Base-by-base conservation (phyloP, 768 basidiomycete genomes). In the Dentipellis fragilis region DNA sequence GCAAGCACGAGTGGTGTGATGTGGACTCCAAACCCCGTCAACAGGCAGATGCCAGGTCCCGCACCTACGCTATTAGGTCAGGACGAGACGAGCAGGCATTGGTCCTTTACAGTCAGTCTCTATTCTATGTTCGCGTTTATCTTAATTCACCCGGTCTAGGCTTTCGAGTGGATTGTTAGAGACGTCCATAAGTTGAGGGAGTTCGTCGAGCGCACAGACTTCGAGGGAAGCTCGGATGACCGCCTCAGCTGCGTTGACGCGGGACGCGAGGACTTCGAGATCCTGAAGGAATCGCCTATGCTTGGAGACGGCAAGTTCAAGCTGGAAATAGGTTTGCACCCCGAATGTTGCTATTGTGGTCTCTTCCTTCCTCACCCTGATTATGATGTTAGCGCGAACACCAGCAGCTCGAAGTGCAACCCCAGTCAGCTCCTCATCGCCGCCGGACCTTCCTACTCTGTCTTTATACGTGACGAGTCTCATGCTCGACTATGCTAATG, bases 231-330 rank as follows among this genome's bases (percentile, higher is more conserved):
- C n/a, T 52, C 62, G 4, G 73, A 75, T 37, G 29, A 29, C 29
- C 29, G 29, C 29, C 29, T 29, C 29, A 29, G 29, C 29, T 3
- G 29, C 29, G 29, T 6, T 6, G 29, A 29, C 29, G 29, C 29
- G 29, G 29, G 29, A 29, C 68, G 68, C 21, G 70, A 71, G 5
- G 76, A 77, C 45, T 85, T 84, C 57, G 84, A 84, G 56, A 69
- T 87, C 14, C 68, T 87, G 45, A 80, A 77, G 61, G 78, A 84
- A 57, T 82, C 84, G 0, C 83, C 84, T 6, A 73, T 82, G 53
- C 69, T 88, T 6, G 85, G 83, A 40, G 85, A 87, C 56, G 80
- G 80, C 56, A 85, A 84, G 67, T 79, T 73, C 70, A 88, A 87
- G 68, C 73, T 89, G 3, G 86, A 87, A 66, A 80, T 88, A 57